Conservation (phyloP, 129 eudicot species). For the Apium graveolens region DNA sequence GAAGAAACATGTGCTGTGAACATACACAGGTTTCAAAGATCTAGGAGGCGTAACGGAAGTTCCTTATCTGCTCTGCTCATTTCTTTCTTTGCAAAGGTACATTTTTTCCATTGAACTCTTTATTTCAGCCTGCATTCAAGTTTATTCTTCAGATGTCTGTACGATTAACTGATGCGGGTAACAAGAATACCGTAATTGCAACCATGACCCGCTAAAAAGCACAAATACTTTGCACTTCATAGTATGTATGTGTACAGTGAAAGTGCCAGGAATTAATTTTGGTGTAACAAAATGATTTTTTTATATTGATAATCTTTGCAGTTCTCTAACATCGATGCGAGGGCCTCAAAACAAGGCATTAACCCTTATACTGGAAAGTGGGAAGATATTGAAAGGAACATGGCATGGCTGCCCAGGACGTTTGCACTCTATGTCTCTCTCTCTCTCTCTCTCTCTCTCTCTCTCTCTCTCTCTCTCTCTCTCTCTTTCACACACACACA, state of each 20-base stretch:
- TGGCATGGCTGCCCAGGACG: slow-evolving; percentile 82
- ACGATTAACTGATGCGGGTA: neutral
- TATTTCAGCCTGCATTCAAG: neutral
- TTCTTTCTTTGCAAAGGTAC: slow-evolving; percentile 74
- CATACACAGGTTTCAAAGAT: slow-evolving; percentile 45
- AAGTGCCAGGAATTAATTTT: slow-evolving; percentile 16
- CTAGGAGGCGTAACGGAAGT: slow-evolving; percentile 46
- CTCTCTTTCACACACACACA: slow-evolving; percentile 3
- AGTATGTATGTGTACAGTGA: neutral
- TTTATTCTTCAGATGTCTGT: neutral
- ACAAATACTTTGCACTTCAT: neutral
- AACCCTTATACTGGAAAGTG: slow-evolving; percentile 55
- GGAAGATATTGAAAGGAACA: slow-evolving; percentile 66
- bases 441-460: slow-evolving; percentile 21
- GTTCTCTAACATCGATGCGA: slow-evolving; percentile 55
- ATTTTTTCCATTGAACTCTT: neutral
- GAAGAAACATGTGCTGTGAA: slow-evolving; percentile 41
- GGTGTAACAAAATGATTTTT: slow-evolving; percentile 7
- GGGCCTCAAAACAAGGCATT: slow-evolving; percentile 64
- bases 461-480: slow-evolving; percentile 12
- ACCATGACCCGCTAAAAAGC: neutral
- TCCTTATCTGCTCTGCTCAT: slow-evolving; percentile 66
- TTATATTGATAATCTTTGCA: slow-evolving; percentile 17
- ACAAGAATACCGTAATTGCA: neutral
- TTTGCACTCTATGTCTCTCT: slow-evolving; percentile 57